Evolutionary conservation across 1,284 basidiomycete species (phyloP), one percentile per base, ranked within the genome.

Genomic region (Macrocystidia cucumis): DNA sequence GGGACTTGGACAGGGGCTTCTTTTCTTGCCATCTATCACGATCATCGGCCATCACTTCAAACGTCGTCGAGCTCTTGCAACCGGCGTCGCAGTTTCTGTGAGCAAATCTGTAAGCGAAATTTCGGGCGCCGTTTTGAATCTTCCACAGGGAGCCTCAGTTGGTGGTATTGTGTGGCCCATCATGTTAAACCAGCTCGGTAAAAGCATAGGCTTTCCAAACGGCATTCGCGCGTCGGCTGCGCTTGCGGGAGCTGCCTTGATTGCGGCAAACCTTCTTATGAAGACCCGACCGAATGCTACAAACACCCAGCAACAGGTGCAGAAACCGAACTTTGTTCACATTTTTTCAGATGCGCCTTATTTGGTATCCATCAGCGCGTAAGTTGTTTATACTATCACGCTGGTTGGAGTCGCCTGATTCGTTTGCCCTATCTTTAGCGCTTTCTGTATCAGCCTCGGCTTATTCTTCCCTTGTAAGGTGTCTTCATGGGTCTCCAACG

Each of bases 141-240:
- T 11, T n/a, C 18, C 24, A 14, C 39, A 61, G 60, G 61, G 60
- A 29, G 56, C 69, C 20, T 69, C 71, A 4, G 43, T 63, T 16
- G 71, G 72, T 2, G 71, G 71, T 3, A 58, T 72, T 26, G 49
- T 68, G 13, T 71, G 66, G 55, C 70, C 72, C 2, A 70, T 73
- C 38, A 51, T 73, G 46, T 53, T 72, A 29, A 72, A 72, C 42
- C 56, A 63, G 40, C 52, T 69, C 13, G 51, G 50, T 21, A 45
- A 56, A 36, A 42, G 43, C 2, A 56, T 58, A 4, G 55, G 58
- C 3, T 69, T 69, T 39, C 49, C 58, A 4, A 64, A 63, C 35
- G 59, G 58, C 3, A 55, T 69, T 22, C 60, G 67, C 17, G 55
- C 53, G 3, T 65, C 62, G 9, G 67, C 59, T 9, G 62, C 50